Conservation (phyloP, 805 yeast species). For the Lipomyces kockii region DNA sequence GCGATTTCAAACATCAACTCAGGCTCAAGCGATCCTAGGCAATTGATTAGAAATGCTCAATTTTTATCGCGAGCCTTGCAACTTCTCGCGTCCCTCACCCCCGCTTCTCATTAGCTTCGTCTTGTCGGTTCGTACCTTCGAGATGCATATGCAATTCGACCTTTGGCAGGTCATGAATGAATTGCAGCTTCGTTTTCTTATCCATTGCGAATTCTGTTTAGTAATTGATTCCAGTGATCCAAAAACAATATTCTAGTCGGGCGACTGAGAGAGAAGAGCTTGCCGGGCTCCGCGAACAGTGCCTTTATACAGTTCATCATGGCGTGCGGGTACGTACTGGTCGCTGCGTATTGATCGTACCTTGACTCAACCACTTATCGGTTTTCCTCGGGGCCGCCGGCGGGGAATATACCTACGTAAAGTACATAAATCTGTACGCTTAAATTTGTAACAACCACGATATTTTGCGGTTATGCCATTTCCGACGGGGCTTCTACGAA, state of each 20-base stretch:
- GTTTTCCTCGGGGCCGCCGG: not conserved
- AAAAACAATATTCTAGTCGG: not conserved
- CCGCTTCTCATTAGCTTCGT: too few species aligned
- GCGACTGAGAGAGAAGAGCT: not conserved
- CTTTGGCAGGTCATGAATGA: constrained; percentile 74
- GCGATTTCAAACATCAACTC: constrained; percentile 71
- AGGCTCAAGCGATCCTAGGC: constrained; percentile 62
- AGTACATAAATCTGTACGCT: not conserved
- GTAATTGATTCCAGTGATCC: not conserved
- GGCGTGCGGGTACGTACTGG: not conserved
- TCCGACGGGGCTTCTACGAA: not conserved
- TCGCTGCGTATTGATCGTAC: not conserved
- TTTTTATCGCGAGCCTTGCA: not conserved
- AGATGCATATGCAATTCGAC: constrained; percentile 87
- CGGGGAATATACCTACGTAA: not conserved
- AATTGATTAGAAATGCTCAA: not conserved
- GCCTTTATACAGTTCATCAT: not conserved
- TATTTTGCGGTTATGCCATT: not conserved
- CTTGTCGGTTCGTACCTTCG: constrained; percentile 58
- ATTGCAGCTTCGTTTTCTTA: constrained; percentile 42
- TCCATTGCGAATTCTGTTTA: constrained; percentile 22
- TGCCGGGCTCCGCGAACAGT: not conserved
- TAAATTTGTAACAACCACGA: not conserved
- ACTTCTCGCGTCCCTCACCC: too few species aligned
- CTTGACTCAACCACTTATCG: not conserved